A percentile compares a stretch with the other conserved stretches of the same genome.
These are phyloP conservation scores for Abrus precatorius DNA, from an alignment of 306 rosid species.

Conservation along the genomic window DNA sequence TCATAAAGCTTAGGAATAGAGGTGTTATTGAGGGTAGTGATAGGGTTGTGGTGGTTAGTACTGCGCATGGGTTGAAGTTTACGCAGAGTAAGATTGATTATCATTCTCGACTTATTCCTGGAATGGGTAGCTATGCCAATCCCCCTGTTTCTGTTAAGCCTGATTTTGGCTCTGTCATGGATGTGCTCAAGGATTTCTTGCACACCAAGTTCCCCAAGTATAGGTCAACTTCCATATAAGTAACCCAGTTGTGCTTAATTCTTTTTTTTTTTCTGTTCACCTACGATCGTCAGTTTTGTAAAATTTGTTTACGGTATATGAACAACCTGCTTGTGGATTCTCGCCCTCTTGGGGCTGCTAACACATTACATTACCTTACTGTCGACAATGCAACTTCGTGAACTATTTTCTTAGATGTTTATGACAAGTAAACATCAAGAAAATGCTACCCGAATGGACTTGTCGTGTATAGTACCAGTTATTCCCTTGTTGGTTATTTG, in stretches of 20 bases:
- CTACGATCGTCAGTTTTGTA: background rate
- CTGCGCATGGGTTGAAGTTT: slow-evolving; percentile 90
- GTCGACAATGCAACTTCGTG: background rate
- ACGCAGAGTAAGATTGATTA: slow-evolving; percentile 60
- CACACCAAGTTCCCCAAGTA: slow-evolving; percentile 14
- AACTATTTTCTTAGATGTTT: background rate
- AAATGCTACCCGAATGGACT: background rate
- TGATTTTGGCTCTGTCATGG: slow-evolving; percentile 56
- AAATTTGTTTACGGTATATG: background rate
- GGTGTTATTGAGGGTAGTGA: slow-evolving; percentile 70
- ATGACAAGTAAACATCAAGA: background rate
- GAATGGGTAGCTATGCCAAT: slow-evolving; percentile 48
- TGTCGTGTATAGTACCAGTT: slow-evolving; percentile 5
- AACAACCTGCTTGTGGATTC: background rate
- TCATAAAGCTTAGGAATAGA: slow-evolving; percentile 69
- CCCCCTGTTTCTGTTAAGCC: slow-evolving; percentile 48
- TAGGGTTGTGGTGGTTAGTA: slow-evolving; percentile 84
- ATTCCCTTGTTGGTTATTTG: background rate
- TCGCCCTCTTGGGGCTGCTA: background rate
- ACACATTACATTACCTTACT: background rate
- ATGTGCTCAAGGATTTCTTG: slow-evolving; percentile 50
- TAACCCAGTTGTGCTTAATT: background rate
- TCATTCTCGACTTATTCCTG: slow-evolving; percentile 44
- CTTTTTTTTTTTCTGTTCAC: background rate
- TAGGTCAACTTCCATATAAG: background rate